Conservation (phyloP, 2,329 filamentous ascomycete species). For the Apiospora saccharicola region DNA sequence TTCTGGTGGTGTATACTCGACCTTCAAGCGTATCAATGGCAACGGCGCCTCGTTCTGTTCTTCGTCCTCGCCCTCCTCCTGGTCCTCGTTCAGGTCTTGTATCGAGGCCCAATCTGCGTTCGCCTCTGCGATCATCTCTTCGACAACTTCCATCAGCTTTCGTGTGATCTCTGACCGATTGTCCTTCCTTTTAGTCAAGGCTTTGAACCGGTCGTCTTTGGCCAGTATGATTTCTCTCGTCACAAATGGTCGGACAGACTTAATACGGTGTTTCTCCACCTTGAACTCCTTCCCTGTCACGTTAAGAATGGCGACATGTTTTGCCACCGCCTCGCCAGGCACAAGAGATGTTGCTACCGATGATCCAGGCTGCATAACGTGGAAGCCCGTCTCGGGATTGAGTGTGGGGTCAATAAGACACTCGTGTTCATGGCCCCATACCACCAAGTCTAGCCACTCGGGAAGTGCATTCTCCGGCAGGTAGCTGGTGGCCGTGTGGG, state of each 20-base stretch:
- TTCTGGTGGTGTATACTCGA: slow-evolving; percentile 87
- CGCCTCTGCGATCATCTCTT: slow-evolving; percentile 87
- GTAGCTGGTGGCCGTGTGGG: slow-evolving; percentile 91
- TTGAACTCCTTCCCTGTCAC: slow-evolving; percentile 85
- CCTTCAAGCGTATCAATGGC: slow-evolving; percentile 86
- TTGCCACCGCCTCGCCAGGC: slow-evolving; percentile 87
- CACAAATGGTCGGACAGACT: slow-evolving; percentile 89
- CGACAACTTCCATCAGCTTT: slow-evolving; percentile 78
- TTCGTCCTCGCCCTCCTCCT: slow-evolving; percentile 47
- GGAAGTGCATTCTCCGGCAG: slow-evolving; percentile 93
- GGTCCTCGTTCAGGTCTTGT: slow-evolving; percentile 58
- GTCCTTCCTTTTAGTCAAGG: slow-evolving; percentile 80
- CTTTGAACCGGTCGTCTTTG: slow-evolving; percentile 78
- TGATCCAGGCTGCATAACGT: slow-evolving; percentile 97
- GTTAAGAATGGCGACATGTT: slow-evolving; percentile 87
- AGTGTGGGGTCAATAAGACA: slow-evolving; percentile 85
- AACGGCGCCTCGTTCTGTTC: slow-evolving; percentile 71
- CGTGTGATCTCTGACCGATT: slow-evolving; percentile 83
- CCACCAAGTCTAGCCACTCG: slow-evolving; percentile 86
- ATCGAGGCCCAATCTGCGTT: slow-evolving; percentile 80
- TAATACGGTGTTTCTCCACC: slow-evolving; percentile 81
- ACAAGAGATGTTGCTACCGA: slow-evolving; percentile 94
- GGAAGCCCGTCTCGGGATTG: slow-evolving; percentile 89
- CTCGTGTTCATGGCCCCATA: slow-evolving; percentile 99
- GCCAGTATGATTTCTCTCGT: slow-evolving; percentile 82